A percentile compares a stretch with the other conserved stretches of the same genome.
phyloP scores from a whole-genome alignment of 768 basidiomycete species.

The Lentinus tigrinus region DNA sequence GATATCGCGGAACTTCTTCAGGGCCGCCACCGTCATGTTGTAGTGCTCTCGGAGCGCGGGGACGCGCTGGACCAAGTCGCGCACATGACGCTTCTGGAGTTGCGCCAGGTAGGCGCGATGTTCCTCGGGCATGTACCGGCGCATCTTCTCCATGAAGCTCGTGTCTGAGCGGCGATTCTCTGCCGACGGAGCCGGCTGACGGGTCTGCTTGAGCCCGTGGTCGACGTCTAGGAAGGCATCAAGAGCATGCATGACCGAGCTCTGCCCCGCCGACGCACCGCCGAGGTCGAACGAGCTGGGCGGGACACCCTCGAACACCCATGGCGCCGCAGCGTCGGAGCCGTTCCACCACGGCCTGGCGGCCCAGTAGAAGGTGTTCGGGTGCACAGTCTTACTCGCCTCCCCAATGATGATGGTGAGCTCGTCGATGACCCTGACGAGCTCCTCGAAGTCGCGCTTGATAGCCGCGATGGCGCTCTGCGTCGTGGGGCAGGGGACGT shows the following conservation, averaged over 20 bases:
- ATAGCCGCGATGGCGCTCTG: constrained; percentile 57
- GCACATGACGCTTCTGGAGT: constrained; percentile 63
- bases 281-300: constrained; percentile 60
- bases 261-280: constrained; percentile 95
- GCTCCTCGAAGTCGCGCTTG: constrained; percentile 64
- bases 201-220: constrained; percentile 72
- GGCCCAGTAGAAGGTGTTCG: constrained; percentile 84
- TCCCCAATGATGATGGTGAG: constrained; percentile 68
- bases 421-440: constrained; percentile 70
- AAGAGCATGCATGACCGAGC: constrained; percentile 83
- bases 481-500: constrained; percentile 57
- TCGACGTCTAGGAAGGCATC: constrained; percentile 89
- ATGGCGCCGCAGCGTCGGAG: constrained; percentile 62
- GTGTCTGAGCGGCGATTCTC: constrained; percentile 64
- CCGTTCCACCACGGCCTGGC: constrained; percentile 94
- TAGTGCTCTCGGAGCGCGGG: constrained; percentile 71
- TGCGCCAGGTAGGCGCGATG: constrained; percentile 83
- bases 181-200: constrained; percentile 65
- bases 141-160: constrained; percentile 91
- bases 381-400: constrained; percentile 73
- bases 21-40: constrained; percentile 70
- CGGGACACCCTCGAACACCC: constrained; percentile 80
- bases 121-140: constrained; percentile 90
- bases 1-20: constrained; percentile 81
- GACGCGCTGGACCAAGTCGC: constrained; percentile 56